Base-by-base conservation (phyloP, 169 alveolate genomes). In the Hepatocystis sp. region DNA sequence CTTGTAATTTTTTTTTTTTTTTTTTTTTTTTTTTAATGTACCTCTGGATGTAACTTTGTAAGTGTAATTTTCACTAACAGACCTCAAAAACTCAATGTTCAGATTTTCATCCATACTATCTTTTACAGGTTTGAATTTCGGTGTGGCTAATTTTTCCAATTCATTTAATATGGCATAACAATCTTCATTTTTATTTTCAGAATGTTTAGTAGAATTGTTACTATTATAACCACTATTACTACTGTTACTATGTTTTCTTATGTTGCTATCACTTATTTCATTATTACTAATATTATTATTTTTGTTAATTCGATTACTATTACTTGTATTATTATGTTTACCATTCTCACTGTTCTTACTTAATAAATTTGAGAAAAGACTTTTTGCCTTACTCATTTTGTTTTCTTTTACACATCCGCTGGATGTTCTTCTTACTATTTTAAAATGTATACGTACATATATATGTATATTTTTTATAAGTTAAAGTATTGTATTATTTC, bases 101-200 rank as follows among this genome's bases (percentile, higher is more conserved):
- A 71, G 51, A 71, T 71, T 71, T 71, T 71, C 86, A 42, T 56
- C 76, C 86, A 71, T 56, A 15, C 86, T 71, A 21, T 71, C 86
- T 39, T 71, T 42, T 36, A 71, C 86, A 4, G 86, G 58, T 44
- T 64, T 71, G 17, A 71, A 71, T 28, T 56, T 56, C 10, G 68
- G 49, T 8, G 40, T 71, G 39, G 55, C 86, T 8, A 64, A 71
- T 17, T 71, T 71, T 5, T 25, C 86, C 27, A 71, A 13, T 4
- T 71, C 86, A 7, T 71, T 76, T 17, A 71, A 61, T 13, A 71
- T 71, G 11, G 86, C 39, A 25, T 71, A 71, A 13, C 58, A 71
- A 15, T 71, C 64, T 25, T 71, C 76, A 36, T 71, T 30, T 10
- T 23, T 64, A 34, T 39, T 51, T 0, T 25, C 28, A 25, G 25